Conservation (phyloP, 768 basidiomycete genomes). For the Lanmaoa pseudosensibilis region DNA sequence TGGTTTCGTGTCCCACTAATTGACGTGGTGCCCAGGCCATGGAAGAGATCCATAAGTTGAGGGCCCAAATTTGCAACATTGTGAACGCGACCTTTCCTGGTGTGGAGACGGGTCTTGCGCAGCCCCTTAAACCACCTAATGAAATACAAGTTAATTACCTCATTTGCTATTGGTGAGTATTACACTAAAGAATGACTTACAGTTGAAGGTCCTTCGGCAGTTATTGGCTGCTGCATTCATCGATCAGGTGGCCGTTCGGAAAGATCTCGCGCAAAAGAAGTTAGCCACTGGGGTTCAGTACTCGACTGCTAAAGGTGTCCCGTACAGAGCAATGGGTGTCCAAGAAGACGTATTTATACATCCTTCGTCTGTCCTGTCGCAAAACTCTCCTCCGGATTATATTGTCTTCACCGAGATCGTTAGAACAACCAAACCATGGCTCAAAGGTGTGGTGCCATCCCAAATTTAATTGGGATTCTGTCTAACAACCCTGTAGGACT, state of each 20-base stretch:
- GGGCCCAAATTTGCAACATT: conserved; percentile 84
- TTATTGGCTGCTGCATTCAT: conserved; percentile 88
- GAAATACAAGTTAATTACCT: conserved; percentile 62
- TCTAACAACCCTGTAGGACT: conserved; percentile 48
- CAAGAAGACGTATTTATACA: conserved; percentile 90
- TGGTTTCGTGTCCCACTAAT: background rate
- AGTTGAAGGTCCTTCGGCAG: conserved; percentile 91
- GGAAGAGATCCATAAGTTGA: conserved; percentile 97
- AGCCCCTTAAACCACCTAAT: conserved; percentile 72
- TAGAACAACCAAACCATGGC: conserved; percentile 67
- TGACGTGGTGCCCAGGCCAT: conserved; percentile 63
- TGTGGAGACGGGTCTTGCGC: conserved; percentile 55
- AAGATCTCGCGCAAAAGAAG: conserved; percentile 69
- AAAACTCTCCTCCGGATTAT: conserved; percentile 76
- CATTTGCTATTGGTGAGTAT: background rate
- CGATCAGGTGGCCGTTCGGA: conserved; percentile 91
- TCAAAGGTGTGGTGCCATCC: conserved; percentile 61
- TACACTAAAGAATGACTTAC: conserved; percentile 5
- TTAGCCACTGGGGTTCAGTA: conserved; percentile 63
- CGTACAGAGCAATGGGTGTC: conserved; percentile 81
- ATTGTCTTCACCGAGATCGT: conserved; percentile 82
- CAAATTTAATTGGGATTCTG: background rate
- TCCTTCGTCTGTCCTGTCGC: conserved; percentile 78
- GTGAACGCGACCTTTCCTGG: conserved; percentile 77
- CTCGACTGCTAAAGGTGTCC: conserved; percentile 72